These are phyloP conservation scores for Brassica balearica DNA, from an alignment of 441 rosid species.

Conservation along the genomic window DNA sequence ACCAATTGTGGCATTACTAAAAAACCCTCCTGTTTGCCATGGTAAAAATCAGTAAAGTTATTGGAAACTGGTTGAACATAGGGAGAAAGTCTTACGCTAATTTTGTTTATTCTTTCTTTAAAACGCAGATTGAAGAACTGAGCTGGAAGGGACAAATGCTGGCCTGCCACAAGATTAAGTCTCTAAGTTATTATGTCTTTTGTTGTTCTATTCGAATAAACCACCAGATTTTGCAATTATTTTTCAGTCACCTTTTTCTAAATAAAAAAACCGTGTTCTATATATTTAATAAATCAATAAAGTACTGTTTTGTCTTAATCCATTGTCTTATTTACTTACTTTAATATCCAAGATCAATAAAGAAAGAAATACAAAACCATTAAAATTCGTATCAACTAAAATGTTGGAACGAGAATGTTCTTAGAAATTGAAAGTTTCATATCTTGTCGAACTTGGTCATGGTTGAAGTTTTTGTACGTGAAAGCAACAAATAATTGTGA, in stretches of 20 bases:
- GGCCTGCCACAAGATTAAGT: not conserved
- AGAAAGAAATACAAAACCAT: no score
- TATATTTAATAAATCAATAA: not conserved
- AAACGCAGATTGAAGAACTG: slow-evolving; percentile 19
- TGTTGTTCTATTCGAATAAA: not conserved
- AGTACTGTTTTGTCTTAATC: not conserved
- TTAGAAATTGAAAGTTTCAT: no score
- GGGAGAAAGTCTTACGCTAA: not conserved
- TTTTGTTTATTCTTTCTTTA: slow-evolving; percentile 17
- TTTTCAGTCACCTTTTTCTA: not conserved
- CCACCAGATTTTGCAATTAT: not conserved
- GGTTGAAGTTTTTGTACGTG: no score
- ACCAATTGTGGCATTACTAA: slow-evolving; percentile 42
- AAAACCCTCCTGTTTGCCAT: slow-evolving; percentile 43
- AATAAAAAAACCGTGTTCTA: slow-evolving; percentile 14
- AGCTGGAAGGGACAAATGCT: not conserved
- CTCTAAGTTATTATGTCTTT: not conserved
- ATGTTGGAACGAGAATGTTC: no score
- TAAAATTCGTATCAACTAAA: no score
- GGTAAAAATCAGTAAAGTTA: slow-evolving; percentile 19
- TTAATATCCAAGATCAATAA: slow-evolving; percentile 2
- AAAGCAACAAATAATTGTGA: no score
- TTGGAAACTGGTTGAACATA: not conserved
- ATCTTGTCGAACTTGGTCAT: no score
- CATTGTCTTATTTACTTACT: slow-evolving; percentile 9